Percentiles rank a stretch among this genome's conserved stretches.
These are phyloP conservation scores for Candida sphagnicola DNA, from an alignment of 805 yeast species.

Conservation along the genomic window DNA sequence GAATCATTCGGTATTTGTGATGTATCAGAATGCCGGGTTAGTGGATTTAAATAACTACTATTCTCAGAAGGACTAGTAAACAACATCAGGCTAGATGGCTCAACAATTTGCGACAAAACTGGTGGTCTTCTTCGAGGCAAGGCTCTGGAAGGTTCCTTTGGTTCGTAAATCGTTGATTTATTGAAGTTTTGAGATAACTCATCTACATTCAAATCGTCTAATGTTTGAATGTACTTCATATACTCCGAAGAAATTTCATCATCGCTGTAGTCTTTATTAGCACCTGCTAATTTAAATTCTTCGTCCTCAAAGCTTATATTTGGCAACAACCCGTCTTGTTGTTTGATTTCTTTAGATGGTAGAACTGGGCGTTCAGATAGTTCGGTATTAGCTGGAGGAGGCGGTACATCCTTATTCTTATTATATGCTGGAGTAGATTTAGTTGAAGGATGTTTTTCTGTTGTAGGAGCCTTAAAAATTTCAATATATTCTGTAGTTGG, in stretches of 20 bases:
- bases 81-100: neutral
- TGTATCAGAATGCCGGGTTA: no score
- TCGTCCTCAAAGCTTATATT: constrained; percentile 16
- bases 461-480: constrained; percentile 13
- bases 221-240: constrained; percentile 16
- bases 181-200: constrained; percentile 5
- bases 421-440: no score
- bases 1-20: no score
- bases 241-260: constrained; percentile 14
- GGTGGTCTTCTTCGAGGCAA: constrained; percentile 2
- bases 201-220: constrained; percentile 14
- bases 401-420: constrained; percentile 17
- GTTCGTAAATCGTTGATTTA: neutral
- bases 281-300: constrained; percentile 13
- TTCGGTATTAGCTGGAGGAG: constrained; percentile 14
- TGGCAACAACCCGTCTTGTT: constrained; percentile 13
- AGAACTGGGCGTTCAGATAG: constrained; percentile 5
- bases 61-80: neutral
- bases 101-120: neutral
- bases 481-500: constrained; percentile 29
- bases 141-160: constrained; percentile 1
- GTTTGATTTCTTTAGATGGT: constrained; percentile 6
- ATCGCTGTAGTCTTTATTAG: neutral
- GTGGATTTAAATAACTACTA: no score
- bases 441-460: constrained; percentile 13